Evolutionary conservation across 257 asterid genomes (phyloP).

Genomic region (Jacaranda mimosifolia): DNA sequence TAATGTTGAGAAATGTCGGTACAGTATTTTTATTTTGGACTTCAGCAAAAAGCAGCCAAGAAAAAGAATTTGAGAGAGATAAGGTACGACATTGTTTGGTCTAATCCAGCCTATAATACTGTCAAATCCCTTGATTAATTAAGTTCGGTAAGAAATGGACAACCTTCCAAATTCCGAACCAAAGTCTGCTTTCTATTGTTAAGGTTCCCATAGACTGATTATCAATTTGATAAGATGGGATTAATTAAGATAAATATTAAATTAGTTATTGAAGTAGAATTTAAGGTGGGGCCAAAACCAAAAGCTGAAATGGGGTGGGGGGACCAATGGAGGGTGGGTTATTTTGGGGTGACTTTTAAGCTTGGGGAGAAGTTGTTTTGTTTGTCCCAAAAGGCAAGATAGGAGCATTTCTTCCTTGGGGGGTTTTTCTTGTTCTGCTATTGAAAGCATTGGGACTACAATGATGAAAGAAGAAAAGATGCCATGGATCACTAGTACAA

Average conservation of each 20-base stretch:
- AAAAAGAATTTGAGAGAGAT: neutral
- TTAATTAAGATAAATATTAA: neutral
- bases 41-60: neutral
- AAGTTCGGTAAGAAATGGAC: conserved; percentile 41
- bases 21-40: neutral
- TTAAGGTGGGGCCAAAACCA: conserved; percentile 20
- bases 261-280: neutral
- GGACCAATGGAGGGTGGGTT: neutral
- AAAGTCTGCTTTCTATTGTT: neutral
- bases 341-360: conserved; percentile 34
- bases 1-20: too few species aligned
- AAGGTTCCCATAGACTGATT: neutral
- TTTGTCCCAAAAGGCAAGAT: conserved; percentile 23
- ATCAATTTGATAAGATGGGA: conserved; percentile 16
- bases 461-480: neutral
- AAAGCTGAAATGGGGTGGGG: conserved; percentile 22
- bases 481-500: too few species aligned
- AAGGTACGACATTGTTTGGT: neutral
- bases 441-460: neutral
- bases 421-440: neutral
- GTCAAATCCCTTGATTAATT: neutral
- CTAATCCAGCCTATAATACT: neutral
- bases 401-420: conserved; percentile 19
- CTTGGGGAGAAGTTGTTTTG: conserved; percentile 28
- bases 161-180: conserved; percentile 12